Evolutionary conservation across 2,329 filamentous ascomycete species (phyloP), one percentile per base, ranked within the genome.

Genomic region (Trichoderma sp.): DNA sequence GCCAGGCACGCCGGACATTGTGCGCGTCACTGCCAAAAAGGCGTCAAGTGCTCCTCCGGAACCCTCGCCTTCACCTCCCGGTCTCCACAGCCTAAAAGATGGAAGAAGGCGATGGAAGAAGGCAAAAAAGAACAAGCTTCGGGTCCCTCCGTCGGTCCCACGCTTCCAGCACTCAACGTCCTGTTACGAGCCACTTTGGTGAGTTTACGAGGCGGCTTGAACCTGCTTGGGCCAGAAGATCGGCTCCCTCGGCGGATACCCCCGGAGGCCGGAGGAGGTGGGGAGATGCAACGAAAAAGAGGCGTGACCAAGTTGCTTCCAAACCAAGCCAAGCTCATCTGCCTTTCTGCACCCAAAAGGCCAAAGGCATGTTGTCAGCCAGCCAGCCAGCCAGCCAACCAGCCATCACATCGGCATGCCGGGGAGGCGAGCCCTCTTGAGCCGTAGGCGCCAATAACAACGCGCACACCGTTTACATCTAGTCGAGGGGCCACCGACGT

Each of bases 221-320:
- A 45, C 55, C 41, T 48, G 28, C 56, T 44, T 41, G 41, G 41
- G 19, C 59, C 50, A 62, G 30, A 43, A 43, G 59, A 62, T 62
- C 59, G 59, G 59, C 59, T 62, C 39, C 48, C 43, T 62, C 59
- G 59, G 59, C 59, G 59, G 59, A 30, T 52, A 45, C 41, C 59
- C 50, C 50, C 59, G 41, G 41, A n/a, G 34, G 26, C 47, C 41
- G 34, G 47, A 45, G 34, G 55, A 30, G 50, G 21, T 43, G 41
- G 41, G 30, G 39, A 41, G 10, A 21, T 9, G 12, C 51, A 54
- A 39, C 34, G 34, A 39, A 39, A 39, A 39, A 39, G 30, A 62
- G 41, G 59, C 59, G 50, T 62, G 50, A 54, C 48, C 59, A 44
- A 34, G 21, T 30, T 51, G 48, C 55, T 12, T 39, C 28, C 51